Conservation (phyloP, 345 rosid species). For the Bruguiera sexangula region DNA sequence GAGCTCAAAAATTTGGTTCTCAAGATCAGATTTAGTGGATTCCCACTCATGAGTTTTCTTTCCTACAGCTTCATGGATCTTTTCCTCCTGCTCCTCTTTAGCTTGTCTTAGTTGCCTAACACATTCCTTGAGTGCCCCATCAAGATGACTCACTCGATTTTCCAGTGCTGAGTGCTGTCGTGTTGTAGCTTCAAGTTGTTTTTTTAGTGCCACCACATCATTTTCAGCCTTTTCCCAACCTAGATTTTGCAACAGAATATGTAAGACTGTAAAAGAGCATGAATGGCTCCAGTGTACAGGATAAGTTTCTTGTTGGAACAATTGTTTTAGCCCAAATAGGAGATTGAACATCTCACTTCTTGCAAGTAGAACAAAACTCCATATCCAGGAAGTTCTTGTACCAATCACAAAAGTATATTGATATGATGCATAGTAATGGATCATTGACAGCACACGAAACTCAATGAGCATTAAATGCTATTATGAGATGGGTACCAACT, state of each 20-base stretch:
- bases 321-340: too few relatives aligned
- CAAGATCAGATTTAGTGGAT: slow-evolving; percentile 48
- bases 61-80: slow-evolving; percentile 51
- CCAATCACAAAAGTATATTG: too few relatives aligned
- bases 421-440: too few relatives aligned
- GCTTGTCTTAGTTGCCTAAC: slow-evolving; percentile 83
- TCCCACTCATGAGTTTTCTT: slow-evolving; percentile 64
- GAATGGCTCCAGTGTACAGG: neutral
- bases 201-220: slow-evolving; percentile 57
- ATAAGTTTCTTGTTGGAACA: neutral
- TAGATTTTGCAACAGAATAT: slow-evolving; percentile 17
- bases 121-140: slow-evolving; percentile 94
- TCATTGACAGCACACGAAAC: too few relatives aligned
- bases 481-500: neutral
- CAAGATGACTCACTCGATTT: slow-evolving; percentile 77
- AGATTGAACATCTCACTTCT: too few relatives aligned
- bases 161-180: slow-evolving; percentile 53
- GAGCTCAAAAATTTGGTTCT: slow-evolving; percentile 49
- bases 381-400: too few relatives aligned
- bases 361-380: too few relatives aligned
- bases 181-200: slow-evolving; percentile 63
- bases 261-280: slow-evolving; percentile 7
- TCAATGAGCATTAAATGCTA: neutral
- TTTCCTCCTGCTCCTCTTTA: slow-evolving; percentile 80
- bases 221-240: slow-evolving; percentile 99